Evolutionary conservation across 129 eudicot genomes (phyloP).

Genomic region (Chrysanthemum lavandulifolium): DNA sequence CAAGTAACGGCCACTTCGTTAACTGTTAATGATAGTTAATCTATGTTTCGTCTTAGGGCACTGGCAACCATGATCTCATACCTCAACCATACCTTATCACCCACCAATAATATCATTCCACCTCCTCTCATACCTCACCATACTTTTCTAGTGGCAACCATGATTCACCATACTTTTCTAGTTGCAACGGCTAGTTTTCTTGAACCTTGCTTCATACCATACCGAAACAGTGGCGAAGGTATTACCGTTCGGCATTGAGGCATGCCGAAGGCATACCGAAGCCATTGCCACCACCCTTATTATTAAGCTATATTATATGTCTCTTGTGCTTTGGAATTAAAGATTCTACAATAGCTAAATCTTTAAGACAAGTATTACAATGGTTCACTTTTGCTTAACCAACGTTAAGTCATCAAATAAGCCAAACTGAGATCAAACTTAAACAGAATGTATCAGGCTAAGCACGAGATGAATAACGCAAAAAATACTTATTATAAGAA

Average conservation of each 20-base stretch:
- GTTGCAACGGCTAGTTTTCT: no score
- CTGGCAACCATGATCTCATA: no score
- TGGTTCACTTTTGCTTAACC: neutral
- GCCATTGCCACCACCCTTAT: no score
- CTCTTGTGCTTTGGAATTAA: conserved; percentile 10
- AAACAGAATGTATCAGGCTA: neutral
- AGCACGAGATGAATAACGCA: neutral
- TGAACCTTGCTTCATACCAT: no score
- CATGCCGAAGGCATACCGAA: no score
- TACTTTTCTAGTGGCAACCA: no score
- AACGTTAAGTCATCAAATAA: neutral
- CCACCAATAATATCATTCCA: no score
- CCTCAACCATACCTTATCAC: no score
- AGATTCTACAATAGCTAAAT: conserved; percentile 1
- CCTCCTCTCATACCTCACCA: no score
- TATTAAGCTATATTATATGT: conserved; percentile 6
- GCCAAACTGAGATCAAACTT: neutral
- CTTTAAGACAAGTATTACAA: neutral
- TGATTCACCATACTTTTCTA: no score
- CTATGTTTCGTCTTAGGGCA: conserved; percentile 14
- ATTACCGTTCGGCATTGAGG: no score
- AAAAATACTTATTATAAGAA: neutral
- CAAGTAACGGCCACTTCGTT: neutral
- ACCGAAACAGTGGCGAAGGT: no score
- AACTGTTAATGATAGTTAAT: neutral